Conservation (phyloP, 2,329 filamentous ascomycete species). For the Penicillium sp. region DNA sequence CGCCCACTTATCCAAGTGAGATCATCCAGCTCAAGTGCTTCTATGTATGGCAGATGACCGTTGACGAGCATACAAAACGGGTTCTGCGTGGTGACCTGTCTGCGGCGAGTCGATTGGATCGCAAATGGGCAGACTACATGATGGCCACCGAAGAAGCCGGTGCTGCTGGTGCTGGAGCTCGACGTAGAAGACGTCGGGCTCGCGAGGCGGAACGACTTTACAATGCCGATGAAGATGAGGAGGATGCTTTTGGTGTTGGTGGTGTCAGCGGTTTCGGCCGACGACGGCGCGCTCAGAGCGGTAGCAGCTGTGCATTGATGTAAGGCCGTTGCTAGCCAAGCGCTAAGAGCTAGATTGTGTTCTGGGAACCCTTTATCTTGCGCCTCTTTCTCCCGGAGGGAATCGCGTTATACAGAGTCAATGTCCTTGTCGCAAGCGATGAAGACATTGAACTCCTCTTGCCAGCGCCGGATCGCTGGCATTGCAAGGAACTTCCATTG, state of each 20-base stretch:
- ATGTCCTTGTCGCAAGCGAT: background rate
- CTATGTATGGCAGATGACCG: conserved; percentile 92
- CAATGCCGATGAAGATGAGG: conserved; percentile 75
- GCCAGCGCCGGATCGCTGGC: conserved; percentile 19
- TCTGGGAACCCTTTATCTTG: background rate
- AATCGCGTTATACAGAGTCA: background rate
- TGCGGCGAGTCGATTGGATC: conserved; percentile 75
- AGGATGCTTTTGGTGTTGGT: conserved; percentile 37
- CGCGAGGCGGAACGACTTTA: conserved; percentile 79
- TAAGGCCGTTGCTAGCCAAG: conserved; percentile 41
- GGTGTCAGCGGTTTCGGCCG: conserved; percentile 43
- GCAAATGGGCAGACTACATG: conserved; percentile 94
- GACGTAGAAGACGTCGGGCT: conserved; percentile 72
- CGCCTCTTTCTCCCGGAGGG: background rate
- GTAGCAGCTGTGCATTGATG: conserved; percentile 63
- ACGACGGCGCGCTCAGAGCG: conserved; percentile 62
- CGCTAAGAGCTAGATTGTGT: background rate
- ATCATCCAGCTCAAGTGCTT: conserved; percentile 89
- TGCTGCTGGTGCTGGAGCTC: conserved; percentile 56
- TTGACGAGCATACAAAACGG: conserved; percentile 88
- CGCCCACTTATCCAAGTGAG: conserved; percentile 64
- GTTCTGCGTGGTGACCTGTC: conserved; percentile 74
- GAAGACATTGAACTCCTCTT: background rate
- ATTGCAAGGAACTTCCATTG: background rate
- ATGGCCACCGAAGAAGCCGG: conserved; percentile 84